A percentile compares a stretch with the other conserved stretches of the same genome.
Evolutionary conservation across 1,139 yeast genomes (phyloP).

Genomic region (Pichia sp.): DNA sequence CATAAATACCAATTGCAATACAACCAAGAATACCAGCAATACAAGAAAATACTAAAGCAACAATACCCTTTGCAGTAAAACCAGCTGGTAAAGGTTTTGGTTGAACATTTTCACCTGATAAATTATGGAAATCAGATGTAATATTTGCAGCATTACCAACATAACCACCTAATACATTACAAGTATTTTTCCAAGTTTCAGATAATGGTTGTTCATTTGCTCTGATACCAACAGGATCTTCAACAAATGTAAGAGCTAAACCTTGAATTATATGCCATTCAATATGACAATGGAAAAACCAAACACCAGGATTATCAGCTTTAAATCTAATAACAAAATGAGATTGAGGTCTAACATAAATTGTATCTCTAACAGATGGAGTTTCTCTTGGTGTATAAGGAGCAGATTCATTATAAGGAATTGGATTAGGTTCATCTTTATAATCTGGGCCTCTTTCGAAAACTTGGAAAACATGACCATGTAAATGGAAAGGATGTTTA

Average conservation of each 20-base stretch:
- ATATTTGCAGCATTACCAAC: slow-evolving; percentile 88
- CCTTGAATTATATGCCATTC: slow-evolving; percentile 65
- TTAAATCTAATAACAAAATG: slow-evolving; percentile 51
- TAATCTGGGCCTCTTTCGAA: slow-evolving; percentile 45
- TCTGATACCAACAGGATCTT: slow-evolving; percentile 54
- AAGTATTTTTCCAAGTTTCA: slow-evolving; percentile 52
- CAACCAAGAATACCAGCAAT: slow-evolving; percentile 77
- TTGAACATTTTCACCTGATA: slow-evolving; percentile 70
- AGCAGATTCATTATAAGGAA: slow-evolving; percentile 42
- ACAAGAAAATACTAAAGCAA: slow-evolving; percentile 78
- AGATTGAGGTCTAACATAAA: slow-evolving; percentile 48
- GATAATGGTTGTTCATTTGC: slow-evolving; percentile 39
- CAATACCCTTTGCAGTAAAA: slow-evolving; percentile 84
- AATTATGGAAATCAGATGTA: slow-evolving; percentile 51
- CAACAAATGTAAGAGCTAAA: slow-evolving; percentile 45
- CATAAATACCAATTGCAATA: slow-evolving; percentile 70
- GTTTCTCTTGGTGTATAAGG: slow-evolving; percentile 52
- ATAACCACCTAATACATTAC: slow-evolving; percentile 44
- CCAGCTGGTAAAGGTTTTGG: slow-evolving; percentile 64
- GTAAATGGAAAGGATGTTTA: slow-evolving; percentile 89
- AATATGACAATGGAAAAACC: slow-evolving; percentile 63
- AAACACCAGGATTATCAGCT: slow-evolving; percentile 57
- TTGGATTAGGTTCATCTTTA: slow-evolving; percentile 39
- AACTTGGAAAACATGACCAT: slow-evolving; percentile 79
- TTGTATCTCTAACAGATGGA: slow-evolving; percentile 46